phyloP scores from a whole-genome alignment of 179 eudicot genomes.

The Nepenthes alata region DNA sequence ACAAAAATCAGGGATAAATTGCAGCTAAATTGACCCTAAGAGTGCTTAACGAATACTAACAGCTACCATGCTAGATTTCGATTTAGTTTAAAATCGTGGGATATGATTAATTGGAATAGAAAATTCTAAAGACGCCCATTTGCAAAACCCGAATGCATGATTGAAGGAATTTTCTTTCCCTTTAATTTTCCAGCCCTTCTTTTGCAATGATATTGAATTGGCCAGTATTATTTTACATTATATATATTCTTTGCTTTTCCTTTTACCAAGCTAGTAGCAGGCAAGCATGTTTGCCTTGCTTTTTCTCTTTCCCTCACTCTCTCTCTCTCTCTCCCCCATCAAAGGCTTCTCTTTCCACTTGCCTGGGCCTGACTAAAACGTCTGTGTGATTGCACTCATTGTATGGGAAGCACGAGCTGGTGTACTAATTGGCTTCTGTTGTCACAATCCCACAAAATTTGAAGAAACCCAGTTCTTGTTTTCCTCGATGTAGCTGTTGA shows the following conservation, averaged over 20 bases:
- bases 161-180: conserved; percentile 10
- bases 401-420: conserved; percentile 4
- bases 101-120: background rate
- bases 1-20: background rate
- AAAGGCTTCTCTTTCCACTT: background rate
- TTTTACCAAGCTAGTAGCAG: conserved; percentile 9
- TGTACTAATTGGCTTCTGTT: conserved; percentile 3
- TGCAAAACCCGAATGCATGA: conserved; percentile 13
- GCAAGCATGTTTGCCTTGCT: conserved; percentile 3
- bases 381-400: conserved; percentile 9
- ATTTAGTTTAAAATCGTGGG: background rate
- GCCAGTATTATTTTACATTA: background rate
- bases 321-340: background rate
- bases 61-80: background rate
- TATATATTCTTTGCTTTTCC: conserved; percentile 13
- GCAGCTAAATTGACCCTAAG: background rate
- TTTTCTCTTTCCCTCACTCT: background rate
- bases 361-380: background rate
- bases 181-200: background rate
- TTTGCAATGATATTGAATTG: conserved; percentile 7
- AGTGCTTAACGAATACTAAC: conserved; percentile 1
- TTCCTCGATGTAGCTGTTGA: too few relatives aligned
- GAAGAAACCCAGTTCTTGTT: too few relatives aligned
- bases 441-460: background rate
- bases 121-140: too few relatives aligned